Conservation (phyloP, 768 basidiomycete genomes). For the Pleurotus cornucopiae region DNA sequence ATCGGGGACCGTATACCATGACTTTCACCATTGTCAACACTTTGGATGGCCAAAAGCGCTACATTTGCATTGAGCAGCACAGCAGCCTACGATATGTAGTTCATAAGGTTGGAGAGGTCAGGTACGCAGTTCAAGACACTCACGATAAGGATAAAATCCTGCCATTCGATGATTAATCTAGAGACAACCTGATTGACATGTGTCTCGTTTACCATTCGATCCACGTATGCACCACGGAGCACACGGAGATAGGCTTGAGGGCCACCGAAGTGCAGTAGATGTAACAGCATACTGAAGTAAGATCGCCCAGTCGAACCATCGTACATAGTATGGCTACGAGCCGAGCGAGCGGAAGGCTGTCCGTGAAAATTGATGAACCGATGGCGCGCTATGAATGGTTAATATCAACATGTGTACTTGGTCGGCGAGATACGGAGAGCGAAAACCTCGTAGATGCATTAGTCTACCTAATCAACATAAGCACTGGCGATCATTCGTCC, state of each 20-base stretch:
- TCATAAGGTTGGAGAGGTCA: background rate
- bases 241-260: slow-evolving; percentile 36
- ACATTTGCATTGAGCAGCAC: slow-evolving; percentile 47
- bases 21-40: slow-evolving; percentile 22
- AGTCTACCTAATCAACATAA: slow-evolving; percentile 27
- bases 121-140: slow-evolving; percentile 10
- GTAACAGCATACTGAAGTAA: slow-evolving; percentile 24
- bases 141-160: slow-evolving; percentile 39
- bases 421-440: background rate
- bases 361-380: slow-evolving; percentile 45
- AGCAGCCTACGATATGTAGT: slow-evolving; percentile 30
- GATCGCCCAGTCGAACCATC: slow-evolving; percentile 18
- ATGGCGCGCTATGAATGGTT: slow-evolving; percentile 24
- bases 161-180: slow-evolving; percentile 33
- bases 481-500: slow-evolving; percentile 2
- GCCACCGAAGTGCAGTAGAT: slow-evolving; percentile 36
- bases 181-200: slow-evolving; percentile 34
- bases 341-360: slow-evolving; percentile 39
- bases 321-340: slow-evolving; percentile 39
- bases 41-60: slow-evolving; percentile 42
- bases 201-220: slow-evolving; percentile 29
- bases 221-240: slow-evolving; percentile 44
- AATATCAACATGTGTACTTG: background rate
- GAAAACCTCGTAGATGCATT: slow-evolving; percentile 21
- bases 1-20: slow-evolving; percentile 15